Evolutionary conservation across 1,139 yeast genomes (phyloP).

Genomic region (Yamadazyma pseudoaaseri): DNA sequence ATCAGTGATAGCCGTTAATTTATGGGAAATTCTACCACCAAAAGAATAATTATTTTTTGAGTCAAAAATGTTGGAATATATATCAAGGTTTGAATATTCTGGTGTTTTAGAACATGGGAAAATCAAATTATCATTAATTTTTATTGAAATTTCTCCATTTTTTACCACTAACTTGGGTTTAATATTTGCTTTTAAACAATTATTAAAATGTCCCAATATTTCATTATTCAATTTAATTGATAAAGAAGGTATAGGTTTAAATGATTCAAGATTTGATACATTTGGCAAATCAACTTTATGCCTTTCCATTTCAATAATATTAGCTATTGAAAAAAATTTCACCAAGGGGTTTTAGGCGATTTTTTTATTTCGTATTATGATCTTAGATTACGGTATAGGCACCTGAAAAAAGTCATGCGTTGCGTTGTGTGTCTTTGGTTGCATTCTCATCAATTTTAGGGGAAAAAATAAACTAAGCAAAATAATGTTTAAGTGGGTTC

Average conservation of each 20-base stretch:
- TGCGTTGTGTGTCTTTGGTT: no score
- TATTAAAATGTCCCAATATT: conserved; percentile 21
- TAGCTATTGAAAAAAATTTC: neutral
- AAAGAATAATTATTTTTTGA: conserved; percentile 10
- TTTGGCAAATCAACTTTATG: neutral
- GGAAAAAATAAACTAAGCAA: no score
- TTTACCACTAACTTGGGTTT: conserved; percentile 36
- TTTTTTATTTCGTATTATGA: neutral
- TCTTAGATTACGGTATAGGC: neutral
- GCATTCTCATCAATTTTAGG: no score
- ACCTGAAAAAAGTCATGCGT: neutral
- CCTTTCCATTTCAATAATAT: neutral
- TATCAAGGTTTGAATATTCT: conserved; percentile 37
- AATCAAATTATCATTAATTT: conserved; percentile 24
- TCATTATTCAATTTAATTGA: conserved; percentile 26
- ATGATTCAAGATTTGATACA: neutral
- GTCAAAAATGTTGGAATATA: conserved; percentile 18
- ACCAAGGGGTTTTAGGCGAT: neutral
- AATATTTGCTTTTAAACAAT: conserved; percentile 15
- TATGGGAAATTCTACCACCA: conserved; percentile 32
- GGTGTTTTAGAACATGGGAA: conserved; percentile 36
- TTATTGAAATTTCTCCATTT: conserved; percentile 34
- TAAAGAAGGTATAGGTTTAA: conserved; percentile 4
- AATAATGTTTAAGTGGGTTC: conserved; percentile 86
- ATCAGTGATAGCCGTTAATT: conserved; percentile 26